These are phyloP conservation scores for Trichoderma cornu-damae DNA, from an alignment of 2,329 filamentous ascomycete species.

Conservation along the genomic window DNA sequence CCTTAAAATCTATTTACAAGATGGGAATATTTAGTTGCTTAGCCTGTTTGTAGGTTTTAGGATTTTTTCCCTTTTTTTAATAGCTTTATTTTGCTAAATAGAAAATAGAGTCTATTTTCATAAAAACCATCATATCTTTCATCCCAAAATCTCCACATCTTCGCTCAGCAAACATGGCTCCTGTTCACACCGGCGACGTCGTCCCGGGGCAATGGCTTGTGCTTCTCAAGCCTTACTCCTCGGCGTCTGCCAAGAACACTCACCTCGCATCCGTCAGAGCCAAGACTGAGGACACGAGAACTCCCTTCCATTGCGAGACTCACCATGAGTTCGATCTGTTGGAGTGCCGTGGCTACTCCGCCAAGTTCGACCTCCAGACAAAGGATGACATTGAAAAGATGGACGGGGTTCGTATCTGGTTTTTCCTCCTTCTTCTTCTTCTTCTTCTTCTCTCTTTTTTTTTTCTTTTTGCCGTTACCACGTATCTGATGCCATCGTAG, in stretches of 20 bases:
- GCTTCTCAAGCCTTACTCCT: background rate
- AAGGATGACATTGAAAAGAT: background rate
- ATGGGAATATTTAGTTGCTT: too few species aligned
- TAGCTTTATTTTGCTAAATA: too few species aligned
- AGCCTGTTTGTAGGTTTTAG: too few species aligned
- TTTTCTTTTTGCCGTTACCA: background rate
- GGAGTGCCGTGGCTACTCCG: background rate
- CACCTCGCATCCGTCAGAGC: background rate
- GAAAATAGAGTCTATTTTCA: too few species aligned
- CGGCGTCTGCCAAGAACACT: background rate
- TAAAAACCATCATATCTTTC: too few species aligned
- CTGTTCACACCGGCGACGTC: background rate
- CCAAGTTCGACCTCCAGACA: background rate
- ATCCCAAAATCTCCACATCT: too few species aligned
- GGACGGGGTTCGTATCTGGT: background rate
- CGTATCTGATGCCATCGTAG: background rate
- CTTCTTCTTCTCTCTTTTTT: too few species aligned
- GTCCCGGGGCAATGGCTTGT: background rate
- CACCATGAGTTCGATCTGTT: background rate
- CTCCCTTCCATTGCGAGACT: background rate
- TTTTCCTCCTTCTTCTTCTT: too few species aligned
- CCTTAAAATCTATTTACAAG: too few species aligned
- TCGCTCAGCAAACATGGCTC: background rate
- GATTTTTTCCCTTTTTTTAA: too few species aligned
- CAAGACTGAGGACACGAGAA: background rate